These are phyloP conservation scores for Candida golubevii DNA, from an alignment of 805 yeast genomes.

Conservation along the genomic window DNA sequence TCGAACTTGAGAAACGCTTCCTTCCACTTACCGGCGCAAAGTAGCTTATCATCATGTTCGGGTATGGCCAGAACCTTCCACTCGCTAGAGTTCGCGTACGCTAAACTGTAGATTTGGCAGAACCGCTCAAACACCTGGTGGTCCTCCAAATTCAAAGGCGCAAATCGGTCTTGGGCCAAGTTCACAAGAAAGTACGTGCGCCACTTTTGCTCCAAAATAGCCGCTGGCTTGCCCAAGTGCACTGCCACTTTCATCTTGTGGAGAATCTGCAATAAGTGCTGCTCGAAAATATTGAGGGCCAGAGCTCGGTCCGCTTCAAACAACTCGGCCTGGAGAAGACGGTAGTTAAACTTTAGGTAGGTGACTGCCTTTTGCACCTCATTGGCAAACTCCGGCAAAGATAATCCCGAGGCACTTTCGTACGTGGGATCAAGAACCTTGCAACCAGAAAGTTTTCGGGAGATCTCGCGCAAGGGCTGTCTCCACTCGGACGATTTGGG, in stretches of 20 bases:
- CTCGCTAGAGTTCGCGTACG: background rate
- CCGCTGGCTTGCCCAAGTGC: background rate
- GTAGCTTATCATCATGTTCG: background rate
- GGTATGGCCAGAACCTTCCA: background rate
- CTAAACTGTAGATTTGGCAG: constrained; percentile 1
- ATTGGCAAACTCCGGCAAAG: background rate
- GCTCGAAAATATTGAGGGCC: background rate
- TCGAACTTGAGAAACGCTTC: background rate
- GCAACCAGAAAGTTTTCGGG: background rate
- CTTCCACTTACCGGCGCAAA: background rate
- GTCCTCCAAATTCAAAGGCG: background rate
- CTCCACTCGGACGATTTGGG: background rate
- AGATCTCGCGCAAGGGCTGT: background rate
- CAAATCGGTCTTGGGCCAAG: constrained; percentile 1
- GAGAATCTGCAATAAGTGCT: constrained; percentile 1
- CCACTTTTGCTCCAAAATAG: constrained; percentile 4
- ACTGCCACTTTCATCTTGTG: background rate
- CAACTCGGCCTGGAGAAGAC: background rate
- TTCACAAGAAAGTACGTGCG: constrained; percentile 1
- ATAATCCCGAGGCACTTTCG: background rate
- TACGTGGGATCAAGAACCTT: background rate
- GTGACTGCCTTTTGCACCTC: constrained; percentile 1
- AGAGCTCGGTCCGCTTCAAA: background rate
- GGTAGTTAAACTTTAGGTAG: background rate
- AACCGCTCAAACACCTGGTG: constrained; percentile 1